A percentile compares a stretch with the other conserved stretches of the same genome.
Evolutionary conservation across 176 grass and related monocot species (phyloP).

Genomic region (Panicum miliaceum): DNA sequence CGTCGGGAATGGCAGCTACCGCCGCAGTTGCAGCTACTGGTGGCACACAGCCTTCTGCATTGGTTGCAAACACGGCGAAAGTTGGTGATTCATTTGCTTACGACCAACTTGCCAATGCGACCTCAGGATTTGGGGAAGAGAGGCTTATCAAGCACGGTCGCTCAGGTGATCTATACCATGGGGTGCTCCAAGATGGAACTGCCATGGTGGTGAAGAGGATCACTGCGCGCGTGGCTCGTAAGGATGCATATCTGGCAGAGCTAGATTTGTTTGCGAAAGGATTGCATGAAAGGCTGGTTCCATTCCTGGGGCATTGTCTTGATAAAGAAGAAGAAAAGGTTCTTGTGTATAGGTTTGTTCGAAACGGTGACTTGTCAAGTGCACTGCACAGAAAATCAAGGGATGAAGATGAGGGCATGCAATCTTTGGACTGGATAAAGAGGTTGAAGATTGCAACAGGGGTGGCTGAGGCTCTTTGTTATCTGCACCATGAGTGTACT

Average conservation of each 20-base stretch:
- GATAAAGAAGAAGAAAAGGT: slow-evolving; percentile 80
- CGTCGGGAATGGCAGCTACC: slow-evolving; percentile 16
- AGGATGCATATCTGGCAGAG: slow-evolving; percentile 68
- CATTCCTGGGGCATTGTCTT: slow-evolving; percentile 76
- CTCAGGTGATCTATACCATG: slow-evolving; percentile 81
- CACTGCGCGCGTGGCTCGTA: slow-evolving; percentile 47
- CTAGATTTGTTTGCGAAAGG: slow-evolving; percentile 86
- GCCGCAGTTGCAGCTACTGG: slow-evolving; percentile 28
- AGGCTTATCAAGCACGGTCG: slow-evolving; percentile 83
- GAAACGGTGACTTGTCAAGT: slow-evolving; percentile 69
- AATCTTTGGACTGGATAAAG: slow-evolving; percentile 99
- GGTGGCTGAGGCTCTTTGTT: slow-evolving; percentile 87
- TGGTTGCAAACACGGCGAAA: slow-evolving; percentile 47
- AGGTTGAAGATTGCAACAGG: slow-evolving; percentile 98
- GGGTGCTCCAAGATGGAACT: slow-evolving; percentile 62
- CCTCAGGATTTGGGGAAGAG: slow-evolving; percentile 59
- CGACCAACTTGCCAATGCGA: slow-evolving; percentile 60
- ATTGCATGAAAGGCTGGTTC: slow-evolving; percentile 70
- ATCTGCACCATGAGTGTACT: slow-evolving; percentile 89
- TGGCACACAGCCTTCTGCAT: slow-evolving; percentile 47
- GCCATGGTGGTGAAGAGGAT: slow-evolving; percentile 79
- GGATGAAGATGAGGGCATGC: slow-evolving; percentile 83
- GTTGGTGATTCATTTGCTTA: slow-evolving; percentile 81
- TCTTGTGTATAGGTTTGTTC: slow-evolving; percentile 87
- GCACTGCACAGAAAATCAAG: slow-evolving; percentile 71